Evolutionary conservation across 345 rosid genomes (phyloP).

Genomic region (Hibiscus syriacus): DNA sequence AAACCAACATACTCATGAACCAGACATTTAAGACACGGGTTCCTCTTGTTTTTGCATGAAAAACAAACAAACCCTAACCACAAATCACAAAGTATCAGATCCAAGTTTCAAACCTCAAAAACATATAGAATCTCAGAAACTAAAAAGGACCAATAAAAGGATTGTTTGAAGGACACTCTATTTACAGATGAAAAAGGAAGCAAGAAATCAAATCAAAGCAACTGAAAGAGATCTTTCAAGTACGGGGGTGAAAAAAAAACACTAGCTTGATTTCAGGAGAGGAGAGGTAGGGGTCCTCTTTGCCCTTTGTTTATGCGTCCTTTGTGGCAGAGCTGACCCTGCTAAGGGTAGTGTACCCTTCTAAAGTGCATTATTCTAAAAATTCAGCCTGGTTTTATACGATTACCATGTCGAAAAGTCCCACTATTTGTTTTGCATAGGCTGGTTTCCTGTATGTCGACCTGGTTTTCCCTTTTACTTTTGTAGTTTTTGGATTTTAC

Average conservation of each 20-base stretch:
- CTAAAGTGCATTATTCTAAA: too few species aligned
- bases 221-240: too few species aligned
- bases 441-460: slow-evolving; percentile 15
- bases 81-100: slow-evolving; percentile 24
- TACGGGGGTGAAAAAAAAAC: neutral
- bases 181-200: too few species aligned
- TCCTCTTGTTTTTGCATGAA: slow-evolving; percentile 28
- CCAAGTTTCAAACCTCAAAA: slow-evolving; percentile 1
- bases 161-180: too few species aligned
- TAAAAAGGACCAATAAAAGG: too few species aligned
- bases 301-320: neutral
- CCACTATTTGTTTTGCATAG: slow-evolving; percentile 25
- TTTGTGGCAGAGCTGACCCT: too few species aligned
- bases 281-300: neutral
- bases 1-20: too few species aligned
- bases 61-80: slow-evolving; percentile 21
- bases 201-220: too few species aligned
- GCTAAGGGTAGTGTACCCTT: slow-evolving; percentile 6
- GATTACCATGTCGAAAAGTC: too few species aligned
- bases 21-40: slow-evolving; percentile 28
- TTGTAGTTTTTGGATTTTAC: neutral
- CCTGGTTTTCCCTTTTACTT: neutral
- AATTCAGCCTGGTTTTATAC: too few species aligned
- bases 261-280: neutral
- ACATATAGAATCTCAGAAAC: too few species aligned